phyloP scores from a whole-genome alignment of 2,329 filamentous ascomycete genomes.

The Colletotrichum viniferum region DNA sequence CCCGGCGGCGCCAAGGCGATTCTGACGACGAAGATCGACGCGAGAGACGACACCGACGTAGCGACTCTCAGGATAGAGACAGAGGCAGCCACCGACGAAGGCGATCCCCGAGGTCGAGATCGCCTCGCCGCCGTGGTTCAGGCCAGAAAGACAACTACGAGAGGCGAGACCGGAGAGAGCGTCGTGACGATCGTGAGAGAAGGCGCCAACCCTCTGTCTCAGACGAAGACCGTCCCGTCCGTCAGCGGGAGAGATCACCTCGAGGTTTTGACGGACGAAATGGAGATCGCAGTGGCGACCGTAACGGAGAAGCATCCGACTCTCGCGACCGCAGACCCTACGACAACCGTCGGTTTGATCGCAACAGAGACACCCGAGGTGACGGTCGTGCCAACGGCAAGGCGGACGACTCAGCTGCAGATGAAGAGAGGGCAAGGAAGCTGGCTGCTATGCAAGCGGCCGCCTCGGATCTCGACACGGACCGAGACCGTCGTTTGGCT shows the following conservation, averaged over 20 bases:
- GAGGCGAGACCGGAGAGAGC: slow-evolving; percentile 9
- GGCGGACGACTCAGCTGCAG: slow-evolving; percentile 35
- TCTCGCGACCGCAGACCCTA: slow-evolving; percentile 24
- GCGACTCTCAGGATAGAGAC: slow-evolving; percentile 20
- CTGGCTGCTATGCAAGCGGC: slow-evolving; percentile 76
- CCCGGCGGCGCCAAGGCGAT: slow-evolving; percentile 27
- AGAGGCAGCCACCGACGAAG: slow-evolving; percentile 15
- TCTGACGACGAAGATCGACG: slow-evolving; percentile 25
- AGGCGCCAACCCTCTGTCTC: slow-evolving; percentile 29
- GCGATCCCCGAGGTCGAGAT: slow-evolving; percentile 3
- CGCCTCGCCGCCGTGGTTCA: slow-evolving; percentile 16
- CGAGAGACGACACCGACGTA: slow-evolving; percentile 10
- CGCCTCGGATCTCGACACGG: slow-evolving; percentile 71
- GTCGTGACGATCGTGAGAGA: slow-evolving; percentile 34
- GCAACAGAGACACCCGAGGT: slow-evolving; percentile 19
- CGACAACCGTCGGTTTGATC: slow-evolving; percentile 21
- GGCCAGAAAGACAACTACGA: neutral
- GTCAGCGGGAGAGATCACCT: slow-evolving; percentile 26
- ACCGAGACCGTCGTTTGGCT: slow-evolving; percentile 70
- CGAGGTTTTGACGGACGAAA: slow-evolving; percentile 23
- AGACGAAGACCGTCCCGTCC: slow-evolving; percentile 33
- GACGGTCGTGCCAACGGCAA: slow-evolving; percentile 20
- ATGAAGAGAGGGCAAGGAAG: slow-evolving; percentile 67
- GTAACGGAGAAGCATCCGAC: slow-evolving; percentile 21
- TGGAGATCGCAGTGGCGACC: slow-evolving; percentile 23